These are phyloP conservation scores for Roridomyces roridus DNA, from an alignment of 768 basidiomycete genomes.

Conservation along the genomic window DNA sequence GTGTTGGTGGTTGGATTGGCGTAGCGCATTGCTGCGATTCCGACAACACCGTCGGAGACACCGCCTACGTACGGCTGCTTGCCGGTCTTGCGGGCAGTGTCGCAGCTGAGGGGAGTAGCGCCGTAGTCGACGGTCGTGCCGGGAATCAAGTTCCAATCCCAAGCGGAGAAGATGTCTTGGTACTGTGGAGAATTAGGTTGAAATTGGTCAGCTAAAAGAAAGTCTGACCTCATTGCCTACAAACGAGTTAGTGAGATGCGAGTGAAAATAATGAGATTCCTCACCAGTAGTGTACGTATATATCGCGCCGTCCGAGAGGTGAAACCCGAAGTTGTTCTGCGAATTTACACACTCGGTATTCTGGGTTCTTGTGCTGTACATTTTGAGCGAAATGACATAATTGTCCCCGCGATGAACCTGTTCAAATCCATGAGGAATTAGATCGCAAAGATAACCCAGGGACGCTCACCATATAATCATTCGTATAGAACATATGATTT, in stretches of 20 bases:
- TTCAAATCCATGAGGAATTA: background rate
- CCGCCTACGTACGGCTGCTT: slow-evolving; percentile 40
- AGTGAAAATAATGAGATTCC: background rate
- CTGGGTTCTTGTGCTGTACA: slow-evolving; percentile 50
- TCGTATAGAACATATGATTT: slow-evolving; percentile 52
- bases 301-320: slow-evolving; percentile 54
- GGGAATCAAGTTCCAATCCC: slow-evolving; percentile 67
- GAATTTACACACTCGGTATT: slow-evolving; percentile 56
- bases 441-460: too few species aligned
- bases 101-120: slow-evolving; percentile 34
- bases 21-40: slow-evolving; percentile 41
- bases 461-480: slow-evolving; percentile 52
- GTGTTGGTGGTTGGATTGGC: slow-evolving; percentile 38
- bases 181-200: slow-evolving; percentile 9
- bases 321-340: slow-evolving; percentile 55
- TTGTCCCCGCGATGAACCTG: slow-evolving; percentile 52
- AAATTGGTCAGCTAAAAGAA: background rate
- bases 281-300: slow-evolving; percentile 46
- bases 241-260: slow-evolving; percentile 14
- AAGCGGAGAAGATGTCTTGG: slow-evolving; percentile 54
- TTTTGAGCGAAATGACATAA: slow-evolving; percentile 50
- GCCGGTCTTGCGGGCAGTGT: slow-evolving; percentile 25
- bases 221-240: slow-evolving; percentile 45
- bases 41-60: slow-evolving; percentile 38
- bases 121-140: slow-evolving; percentile 46